A percentile compares a stretch with the other conserved stretches of the same genome.
Conservation (phyloP, 305 asterid genomes). For the Fraxinus xanthoxyloides region DNA sequence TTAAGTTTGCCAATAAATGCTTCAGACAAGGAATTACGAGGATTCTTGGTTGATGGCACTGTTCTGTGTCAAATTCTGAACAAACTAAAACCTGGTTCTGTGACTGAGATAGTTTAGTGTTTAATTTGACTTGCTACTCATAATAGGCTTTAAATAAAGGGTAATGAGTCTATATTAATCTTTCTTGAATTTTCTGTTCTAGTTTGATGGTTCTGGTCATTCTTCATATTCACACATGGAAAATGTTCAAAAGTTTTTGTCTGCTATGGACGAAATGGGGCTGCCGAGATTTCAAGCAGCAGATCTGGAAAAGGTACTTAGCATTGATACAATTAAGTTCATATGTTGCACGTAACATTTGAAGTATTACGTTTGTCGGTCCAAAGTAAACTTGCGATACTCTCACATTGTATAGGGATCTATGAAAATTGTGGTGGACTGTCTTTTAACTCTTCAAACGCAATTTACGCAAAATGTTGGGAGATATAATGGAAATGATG, state of each 20-base stretch:
- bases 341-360: background rate
- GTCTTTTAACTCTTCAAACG: constrained; percentile 64
- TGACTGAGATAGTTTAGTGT: constrained; percentile 52
- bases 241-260: constrained; percentile 57
- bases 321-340: background rate
- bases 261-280: constrained; percentile 68
- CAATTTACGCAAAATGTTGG: constrained; percentile 45
- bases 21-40: constrained; percentile 75
- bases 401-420: constrained; percentile 57
- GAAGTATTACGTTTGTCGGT: background rate
- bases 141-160: background rate
- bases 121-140: background rate
- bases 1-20: constrained; percentile 53
- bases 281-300: constrained; percentile 69
- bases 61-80: constrained; percentile 60
- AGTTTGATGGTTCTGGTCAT: constrained; percentile 40
- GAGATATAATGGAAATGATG: constrained; percentile 34
- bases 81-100: constrained; percentile 72
- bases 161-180: background rate
- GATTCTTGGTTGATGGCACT: constrained; percentile 64
- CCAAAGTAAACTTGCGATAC: background rate
- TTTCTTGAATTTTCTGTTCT: constrained; percentile 5
- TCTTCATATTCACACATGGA: constrained; percentile 35
- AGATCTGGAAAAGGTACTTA: constrained; percentile 70
- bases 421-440: constrained; percentile 69